These are phyloP conservation scores for Fonsecaea monophora DNA, from an alignment of 2,329 filamentous ascomycete genomes.

Conservation along the genomic window DNA sequence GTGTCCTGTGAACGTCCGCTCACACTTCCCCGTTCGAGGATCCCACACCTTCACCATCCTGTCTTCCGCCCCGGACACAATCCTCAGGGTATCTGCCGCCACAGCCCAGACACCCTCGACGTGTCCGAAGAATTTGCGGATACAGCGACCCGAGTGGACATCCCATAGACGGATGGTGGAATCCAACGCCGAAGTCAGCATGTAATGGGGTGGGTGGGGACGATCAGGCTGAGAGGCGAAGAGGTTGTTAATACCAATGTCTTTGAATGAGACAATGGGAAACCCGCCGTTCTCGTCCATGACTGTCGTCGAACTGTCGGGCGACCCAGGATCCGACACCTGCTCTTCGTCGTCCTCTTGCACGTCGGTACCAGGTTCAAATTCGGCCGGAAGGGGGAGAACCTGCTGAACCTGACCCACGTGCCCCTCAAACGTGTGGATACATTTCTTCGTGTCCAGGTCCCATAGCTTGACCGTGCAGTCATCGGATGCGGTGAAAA, in stretches of 20 bases:
- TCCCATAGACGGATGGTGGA: conserved; percentile 94
- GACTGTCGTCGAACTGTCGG: conserved; percentile 31
- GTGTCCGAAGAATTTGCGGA: conserved; percentile 95
- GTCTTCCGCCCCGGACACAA: conserved; percentile 90
- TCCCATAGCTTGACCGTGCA: conserved; percentile 93
- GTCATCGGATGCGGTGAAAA: conserved; percentile 94
- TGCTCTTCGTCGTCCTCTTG: conserved; percentile 62
- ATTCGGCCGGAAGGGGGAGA: conserved; percentile 80
- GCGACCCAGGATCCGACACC: conserved; percentile 34
- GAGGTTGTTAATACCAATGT: conserved; percentile 56
- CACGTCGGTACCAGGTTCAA: conserved; percentile 76
- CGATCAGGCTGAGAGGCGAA: conserved; percentile 59
- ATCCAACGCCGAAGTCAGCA: conserved; percentile 90
- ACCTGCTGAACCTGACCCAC: conserved; percentile 96
- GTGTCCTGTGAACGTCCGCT: conserved; percentile 90
- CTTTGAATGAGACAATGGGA: conserved; percentile 13
- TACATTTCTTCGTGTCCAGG: conserved; percentile 79
- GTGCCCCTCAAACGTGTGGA: conserved; percentile 81
- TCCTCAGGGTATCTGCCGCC: conserved; percentile 82
- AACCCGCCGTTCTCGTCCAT: conserved; percentile 28
- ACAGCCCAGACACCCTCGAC: conserved; percentile 96
- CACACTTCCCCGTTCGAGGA: conserved; percentile 85
- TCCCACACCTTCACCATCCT: conserved; percentile 97
- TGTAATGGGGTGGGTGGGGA: conserved; percentile 82
- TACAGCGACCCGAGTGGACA: conserved; percentile 77